These are phyloP conservation scores for Fusarium burgessii DNA, from an alignment of 2,329 filamentous ascomycete species.

Conservation along the genomic window DNA sequence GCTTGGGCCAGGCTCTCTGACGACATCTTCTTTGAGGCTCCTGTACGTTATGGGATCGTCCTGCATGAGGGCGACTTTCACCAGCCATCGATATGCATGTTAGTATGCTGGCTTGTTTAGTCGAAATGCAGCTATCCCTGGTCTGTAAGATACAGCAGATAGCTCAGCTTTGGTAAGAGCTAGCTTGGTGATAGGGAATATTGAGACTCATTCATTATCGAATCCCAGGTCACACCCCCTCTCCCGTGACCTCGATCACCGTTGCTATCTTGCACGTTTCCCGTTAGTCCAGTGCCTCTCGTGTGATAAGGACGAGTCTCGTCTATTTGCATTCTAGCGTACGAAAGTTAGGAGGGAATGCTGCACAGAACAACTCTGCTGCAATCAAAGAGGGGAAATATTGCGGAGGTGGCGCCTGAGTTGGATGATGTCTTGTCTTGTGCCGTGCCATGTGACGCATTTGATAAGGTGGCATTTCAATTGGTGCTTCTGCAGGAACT, in stretches of 20 bases:
- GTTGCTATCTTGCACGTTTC: slow-evolving; percentile 10
- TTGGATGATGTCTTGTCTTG: slow-evolving; percentile 26
- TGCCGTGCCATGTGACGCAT: slow-evolving; percentile 34
- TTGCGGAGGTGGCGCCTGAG: slow-evolving; percentile 40
- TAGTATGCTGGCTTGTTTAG: slow-evolving; percentile 16
- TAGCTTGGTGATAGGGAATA: slow-evolving; percentile 20
- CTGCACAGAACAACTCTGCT: slow-evolving; percentile 30
- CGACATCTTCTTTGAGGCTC: slow-evolving; percentile 22
- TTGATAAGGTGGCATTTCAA: slow-evolving; percentile 20
- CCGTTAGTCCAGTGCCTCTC: slow-evolving; percentile 15
- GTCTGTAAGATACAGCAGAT: slow-evolving; percentile 4
- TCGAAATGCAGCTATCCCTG: slow-evolving; percentile 26
- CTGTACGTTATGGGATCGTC: slow-evolving; percentile 13
- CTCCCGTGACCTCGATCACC: slow-evolving; percentile 27
- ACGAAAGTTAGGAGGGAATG: slow-evolving; percentile 15
- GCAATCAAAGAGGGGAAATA: neutral
- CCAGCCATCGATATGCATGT: slow-evolving; percentile 19
- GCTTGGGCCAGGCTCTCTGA: slow-evolving; percentile 31
- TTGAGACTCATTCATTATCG: neutral
- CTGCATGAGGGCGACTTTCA: slow-evolving; percentile 22
- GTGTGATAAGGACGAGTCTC: slow-evolving; percentile 18
- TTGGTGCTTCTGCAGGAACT: slow-evolving; percentile 39
- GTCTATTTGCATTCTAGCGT: slow-evolving; percentile 24
- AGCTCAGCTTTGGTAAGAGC: neutral
- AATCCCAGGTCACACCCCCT: slow-evolving; percentile 33